Base-by-base conservation (phyloP, 352 stramenopile species). In the Detonula confervacea region DNA sequence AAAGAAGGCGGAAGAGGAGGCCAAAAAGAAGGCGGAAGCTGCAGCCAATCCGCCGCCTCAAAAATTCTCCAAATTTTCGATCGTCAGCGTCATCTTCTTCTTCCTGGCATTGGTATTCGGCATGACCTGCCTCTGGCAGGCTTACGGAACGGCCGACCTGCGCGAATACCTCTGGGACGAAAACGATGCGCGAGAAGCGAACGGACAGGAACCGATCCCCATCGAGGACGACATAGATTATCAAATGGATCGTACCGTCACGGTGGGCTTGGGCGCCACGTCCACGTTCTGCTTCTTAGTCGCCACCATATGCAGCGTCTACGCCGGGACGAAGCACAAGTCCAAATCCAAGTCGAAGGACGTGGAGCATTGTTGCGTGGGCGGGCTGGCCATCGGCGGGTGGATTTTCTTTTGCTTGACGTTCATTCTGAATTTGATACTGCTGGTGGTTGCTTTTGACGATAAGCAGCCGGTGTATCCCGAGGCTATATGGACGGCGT, bases 391-490 rank as follows among this genome's bases (percentile, higher is more conserved):
- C 1, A 76, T 76, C 35, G 27, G 55, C 5, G 67, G 35, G 22
- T 57, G 24, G 44, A 37, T 81, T 27, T 37, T 81, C 1, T 81
- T 75, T 60, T 72, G 62, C 44, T 46, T 81, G 16, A 65, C 64
- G 3, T 81, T 75, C 56, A 70, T 81, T 8, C 67, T 60, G 44
- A 60, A 64, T 51, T 33, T 81, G n/a, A 73, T 81, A 14, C 42
- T 81, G n/a, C 69, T 82, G 42, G 65, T 82, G 2, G 56, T 77
- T 49, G 73, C 65, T 18, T 77, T 82, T 73, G 57, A 77, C 57
- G 35, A 47, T 6, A 60, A 77, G 30, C 70, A 75, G 56, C 37
- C 71, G 9, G 62, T 76, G 42, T 82, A 82, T 76, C 73, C 73
- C 6, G 65, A 76, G 46, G 47, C 73, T 22, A 59, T 75, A 51